Evolutionary conservation across 345 rosid species (phyloP).

Genomic region (Salix koriyanagi): DNA sequence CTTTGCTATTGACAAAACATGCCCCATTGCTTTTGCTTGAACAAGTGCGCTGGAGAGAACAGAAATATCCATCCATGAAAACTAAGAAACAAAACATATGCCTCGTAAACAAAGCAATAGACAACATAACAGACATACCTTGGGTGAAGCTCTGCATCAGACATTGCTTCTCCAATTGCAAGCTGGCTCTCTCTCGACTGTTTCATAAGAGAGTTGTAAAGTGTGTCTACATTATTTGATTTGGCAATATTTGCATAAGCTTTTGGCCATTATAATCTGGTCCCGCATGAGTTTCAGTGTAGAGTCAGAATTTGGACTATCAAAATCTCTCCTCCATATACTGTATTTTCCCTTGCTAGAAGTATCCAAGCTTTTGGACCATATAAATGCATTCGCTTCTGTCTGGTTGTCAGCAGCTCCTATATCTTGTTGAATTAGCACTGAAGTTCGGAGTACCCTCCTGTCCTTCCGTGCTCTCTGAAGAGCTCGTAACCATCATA

Average conservation of each 20-base stretch:
- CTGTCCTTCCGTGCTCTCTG: conserved; percentile 64
- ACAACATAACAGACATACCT: conserved; percentile 48
- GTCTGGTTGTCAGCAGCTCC: conserved; percentile 51
- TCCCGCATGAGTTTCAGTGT: conserved; percentile 86
- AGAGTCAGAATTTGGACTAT: conserved; percentile 77
- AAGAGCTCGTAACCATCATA: conserved; percentile 26
- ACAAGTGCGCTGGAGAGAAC: conserved; percentile 64
- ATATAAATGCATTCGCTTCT: conserved; percentile 59
- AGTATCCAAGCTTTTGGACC: conserved; percentile 50
- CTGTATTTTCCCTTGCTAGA: conserved; percentile 67
- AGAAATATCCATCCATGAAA: conserved; percentile 15
- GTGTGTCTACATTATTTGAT: conserved; percentile 51
- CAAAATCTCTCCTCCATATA: conserved; percentile 91
- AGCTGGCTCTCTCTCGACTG: conserved; percentile 53
- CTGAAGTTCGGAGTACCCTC: conserved; percentile 54
- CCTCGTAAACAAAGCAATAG: conserved; percentile 3
- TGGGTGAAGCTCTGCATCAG: conserved; percentile 76
- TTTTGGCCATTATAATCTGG: conserved; percentile 92
- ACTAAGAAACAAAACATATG: neutral
- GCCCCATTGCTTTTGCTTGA: conserved; percentile 88
- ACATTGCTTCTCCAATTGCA: conserved; percentile 69
- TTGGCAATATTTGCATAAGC: conserved; percentile 88
- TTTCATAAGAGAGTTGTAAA: conserved; percentile 58
- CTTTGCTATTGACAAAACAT: conserved; percentile 74
- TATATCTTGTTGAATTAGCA: conserved; percentile 54